Base-by-base conservation (phyloP, 1,284 basidiomycete genomes). In the Thelephora terrestris region DNA sequence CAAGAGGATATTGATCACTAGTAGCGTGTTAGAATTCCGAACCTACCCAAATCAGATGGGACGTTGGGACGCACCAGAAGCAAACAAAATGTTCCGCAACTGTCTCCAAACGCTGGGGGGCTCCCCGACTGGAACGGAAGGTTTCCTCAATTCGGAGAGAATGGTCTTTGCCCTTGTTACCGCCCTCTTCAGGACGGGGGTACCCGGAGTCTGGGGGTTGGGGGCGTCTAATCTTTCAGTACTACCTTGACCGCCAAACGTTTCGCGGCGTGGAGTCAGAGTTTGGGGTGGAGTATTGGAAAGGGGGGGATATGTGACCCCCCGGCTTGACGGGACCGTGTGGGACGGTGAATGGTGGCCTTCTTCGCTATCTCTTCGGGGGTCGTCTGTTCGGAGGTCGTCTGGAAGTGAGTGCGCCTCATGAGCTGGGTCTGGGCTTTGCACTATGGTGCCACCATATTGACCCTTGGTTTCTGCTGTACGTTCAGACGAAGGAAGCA, bases 1-100 rank as follows among this genome's bases (percentile, higher is more conserved):
- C 0, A 85, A 67, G 4, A 86, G 63, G 23, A 83, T 17, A 55
- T 86, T 87, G 9, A 87, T 57, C 70, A 75, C 83, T 87, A 55
- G 16, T 3, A 39, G 47, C 25, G 17, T 25, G 47, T 45, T 12
- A 54, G 46, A n/a, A 48, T 29, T 9, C 29, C 29, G 9, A 12
- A 32, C 14, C 3, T 14, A 37, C 27, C 17, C 23, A 18, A 37
- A 21, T 9, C 21, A 44, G 3, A 24, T 36, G 18, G 17, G 37
- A 46, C 12, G 5, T 14, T 45, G 32, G 24, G 14, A 62, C 73
- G 29, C 50, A 82, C 81, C 81, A 24, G 81, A 82, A 23, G 68
- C 64, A 7, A 61, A 25, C 2, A 78, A 12, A 43, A 85, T 75
- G 0, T 77, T 62, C 47, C 64, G 68, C 23, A 81, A 47, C 49